Base-by-base conservation (phyloP, 345 rosid genomes). In the Hevea brasiliensis region DNA sequence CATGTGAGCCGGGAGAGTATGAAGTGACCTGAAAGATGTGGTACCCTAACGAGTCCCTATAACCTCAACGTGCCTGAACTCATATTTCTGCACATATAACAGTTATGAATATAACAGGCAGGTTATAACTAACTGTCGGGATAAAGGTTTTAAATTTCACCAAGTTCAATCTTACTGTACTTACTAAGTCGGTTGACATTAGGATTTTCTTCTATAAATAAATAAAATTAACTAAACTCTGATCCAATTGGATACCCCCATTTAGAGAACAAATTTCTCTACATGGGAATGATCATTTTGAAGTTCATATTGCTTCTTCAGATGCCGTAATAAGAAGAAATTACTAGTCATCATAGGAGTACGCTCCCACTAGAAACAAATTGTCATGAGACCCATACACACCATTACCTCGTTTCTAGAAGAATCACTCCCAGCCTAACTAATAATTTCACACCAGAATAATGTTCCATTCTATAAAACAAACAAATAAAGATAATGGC, bases 1-100 rank as follows among this genome's bases (percentile, higher is more conserved):
- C 96, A 15, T 89, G 96, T 66, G 82, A 77, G 68, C 89, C 91
- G 64, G 99, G 96, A 73, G 91, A 76, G 82, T 96, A 96, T 35
- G 97, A 88, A 45, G 98, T 89, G 77, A 96, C 92, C 99, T 93
- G 90, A 62, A 81, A 76, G 59, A 50, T 51, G 59, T 15, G 57
- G 40, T 9, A 67, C 24, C 53, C 20, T 65, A 21, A 3, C 24
- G 37, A 8, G 40, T 27, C n/a, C 14, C 55, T 17, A n/a, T n/a
- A n/a, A n/a, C n/a, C n/a, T n/a, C n/a, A n/a, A n/a, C n/a, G n/a
- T n/a, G n/a, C n/a, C n/a, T n/a, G n/a, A n/a, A n/a, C n/a, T n/a
- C 37, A 63, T 35, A 41, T 45, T 57, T 37, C 55, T 56, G 59
- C 50, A 29, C 8, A 26, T 29, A 26, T 4, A 59, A 17, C 24